phyloP scores from a whole-genome alignment of 1,284 basidiomycete species.

The Puccinia sorghi region DNA sequence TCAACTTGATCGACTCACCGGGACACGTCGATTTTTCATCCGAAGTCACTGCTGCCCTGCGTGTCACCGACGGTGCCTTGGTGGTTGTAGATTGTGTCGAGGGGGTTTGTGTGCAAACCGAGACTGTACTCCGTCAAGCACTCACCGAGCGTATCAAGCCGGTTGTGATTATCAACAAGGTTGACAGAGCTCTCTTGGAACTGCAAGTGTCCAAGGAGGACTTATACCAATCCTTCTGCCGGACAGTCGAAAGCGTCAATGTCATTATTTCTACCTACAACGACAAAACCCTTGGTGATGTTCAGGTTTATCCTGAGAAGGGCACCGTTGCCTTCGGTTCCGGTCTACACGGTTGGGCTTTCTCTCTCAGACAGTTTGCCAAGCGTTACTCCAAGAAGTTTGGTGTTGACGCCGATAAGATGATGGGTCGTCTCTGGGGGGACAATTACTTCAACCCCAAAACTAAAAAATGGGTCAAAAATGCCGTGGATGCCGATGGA shows the following conservation, averaged over 20 bases:
- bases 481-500: constrained; percentile 74
- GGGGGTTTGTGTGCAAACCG: constrained; percentile 99
- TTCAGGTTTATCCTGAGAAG: constrained; percentile 97
- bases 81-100: constrained; percentile 99
- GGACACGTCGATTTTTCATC: constrained; percentile 99
- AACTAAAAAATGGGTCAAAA: constrained; percentile 95
- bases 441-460: constrained; percentile 99
- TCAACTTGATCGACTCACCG: constrained; percentile 99
- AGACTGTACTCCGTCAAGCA: constrained; percentile 97
- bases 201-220: constrained; percentile 96
- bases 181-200: constrained; percentile 98
- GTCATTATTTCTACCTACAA: constrained; percentile 98
- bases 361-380: constrained; percentile 98
- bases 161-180: constrained; percentile 99
- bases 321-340: constrained; percentile 99
- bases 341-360: constrained; percentile 99
- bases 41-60: constrained; percentile 98
- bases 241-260: constrained; percentile 97
- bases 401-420: constrained; percentile 96
- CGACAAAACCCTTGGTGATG: constrained; percentile 91
- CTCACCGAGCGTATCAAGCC: constrained; percentile 99
- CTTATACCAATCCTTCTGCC: constrained; percentile 95
- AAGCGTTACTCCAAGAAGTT: constrained; percentile 96
- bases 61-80: constrained; percentile 84
- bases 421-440: constrained; percentile 98